Evolutionary conservation across 352 stramenopile genomes (phyloP).

Genomic region (Globisporangium acanthophoron): DNA sequence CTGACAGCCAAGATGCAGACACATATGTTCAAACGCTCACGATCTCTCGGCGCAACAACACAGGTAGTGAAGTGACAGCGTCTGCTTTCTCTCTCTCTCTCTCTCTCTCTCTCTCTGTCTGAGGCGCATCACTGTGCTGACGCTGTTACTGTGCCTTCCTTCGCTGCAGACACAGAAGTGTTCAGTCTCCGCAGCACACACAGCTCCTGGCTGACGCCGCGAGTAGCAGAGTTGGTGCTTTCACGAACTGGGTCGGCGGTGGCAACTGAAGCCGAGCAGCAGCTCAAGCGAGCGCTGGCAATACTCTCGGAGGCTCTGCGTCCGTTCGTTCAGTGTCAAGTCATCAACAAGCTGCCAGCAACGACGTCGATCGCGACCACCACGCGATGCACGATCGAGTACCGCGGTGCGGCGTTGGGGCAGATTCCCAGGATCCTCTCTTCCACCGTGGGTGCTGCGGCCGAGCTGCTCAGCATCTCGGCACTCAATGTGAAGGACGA

Average conservation of each 20-base stretch:
- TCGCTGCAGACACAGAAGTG: neutral
- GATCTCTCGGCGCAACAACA: neutral
- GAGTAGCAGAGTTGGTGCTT: constrained; percentile 3
- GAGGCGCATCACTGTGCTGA: neutral
- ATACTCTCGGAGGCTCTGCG: neutral
- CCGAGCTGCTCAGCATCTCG: neutral
- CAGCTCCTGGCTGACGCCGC: constrained; percentile 3
- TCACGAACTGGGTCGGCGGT: neutral
- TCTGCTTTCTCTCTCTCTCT: neutral
- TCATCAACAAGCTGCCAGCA: neutral
- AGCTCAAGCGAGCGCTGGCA: constrained; percentile 4
- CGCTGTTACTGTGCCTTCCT: neutral
- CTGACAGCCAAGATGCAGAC: neutral
- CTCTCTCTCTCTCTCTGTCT: neutral
- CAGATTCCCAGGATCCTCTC: constrained; percentile 2
- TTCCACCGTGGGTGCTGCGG: neutral
- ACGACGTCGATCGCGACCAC: neutral
- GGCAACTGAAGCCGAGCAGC: neutral
- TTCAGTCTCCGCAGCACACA: constrained; percentile 8
- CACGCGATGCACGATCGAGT: constrained; percentile 6
- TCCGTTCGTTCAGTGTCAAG: neutral
- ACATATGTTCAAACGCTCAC: constrained; percentile 12
- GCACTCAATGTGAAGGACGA: neutral
- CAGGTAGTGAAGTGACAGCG: neutral
- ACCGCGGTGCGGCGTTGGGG: neutral